phyloP scores from a whole-genome alignment of 495 filamentous ascomycete genomes.

The Immersiella caudata region DNA sequence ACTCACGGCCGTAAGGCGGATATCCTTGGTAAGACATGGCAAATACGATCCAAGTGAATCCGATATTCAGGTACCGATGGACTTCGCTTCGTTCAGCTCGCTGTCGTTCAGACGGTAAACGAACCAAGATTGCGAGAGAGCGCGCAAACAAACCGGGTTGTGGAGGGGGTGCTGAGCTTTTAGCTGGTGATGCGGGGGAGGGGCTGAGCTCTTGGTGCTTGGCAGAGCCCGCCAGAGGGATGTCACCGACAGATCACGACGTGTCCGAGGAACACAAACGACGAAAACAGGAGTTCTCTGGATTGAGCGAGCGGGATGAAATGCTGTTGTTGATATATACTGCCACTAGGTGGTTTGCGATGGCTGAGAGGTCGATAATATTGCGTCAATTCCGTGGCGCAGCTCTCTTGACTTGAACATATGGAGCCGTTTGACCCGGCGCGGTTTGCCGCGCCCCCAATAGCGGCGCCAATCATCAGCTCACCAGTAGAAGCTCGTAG shows the following conservation, averaged over 20 bases:
- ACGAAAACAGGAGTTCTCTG: neutral
- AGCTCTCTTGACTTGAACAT: constrained; percentile 1
- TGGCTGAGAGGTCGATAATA: neutral
- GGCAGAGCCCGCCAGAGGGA: neutral
- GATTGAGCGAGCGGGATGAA: too few relatives aligned
- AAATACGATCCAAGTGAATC: constrained; percentile 1
- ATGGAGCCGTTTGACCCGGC: neutral
- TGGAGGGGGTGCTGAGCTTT: neutral
- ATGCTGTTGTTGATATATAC: constrained; percentile 7
- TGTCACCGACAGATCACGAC: neutral
- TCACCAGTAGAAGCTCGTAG: neutral
- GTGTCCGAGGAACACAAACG: neutral
- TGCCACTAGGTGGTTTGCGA: neutral
- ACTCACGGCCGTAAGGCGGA: constrained; percentile 40
- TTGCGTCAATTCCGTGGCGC: constrained; percentile 24
- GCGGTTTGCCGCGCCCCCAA: neutral
- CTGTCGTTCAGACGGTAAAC: neutral
- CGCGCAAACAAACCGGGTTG: neutral
- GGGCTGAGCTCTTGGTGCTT: constrained; percentile 8
- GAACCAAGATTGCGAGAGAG: too few relatives aligned
- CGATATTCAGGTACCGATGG: constrained; percentile 5
- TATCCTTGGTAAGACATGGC: constrained; percentile 40
- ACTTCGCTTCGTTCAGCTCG: neutral
- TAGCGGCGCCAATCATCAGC: neutral
- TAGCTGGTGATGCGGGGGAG: constrained; percentile 16